Base-by-base conservation (phyloP, 1,139 yeast genomes). In the Suhomyces terraborum region DNA sequence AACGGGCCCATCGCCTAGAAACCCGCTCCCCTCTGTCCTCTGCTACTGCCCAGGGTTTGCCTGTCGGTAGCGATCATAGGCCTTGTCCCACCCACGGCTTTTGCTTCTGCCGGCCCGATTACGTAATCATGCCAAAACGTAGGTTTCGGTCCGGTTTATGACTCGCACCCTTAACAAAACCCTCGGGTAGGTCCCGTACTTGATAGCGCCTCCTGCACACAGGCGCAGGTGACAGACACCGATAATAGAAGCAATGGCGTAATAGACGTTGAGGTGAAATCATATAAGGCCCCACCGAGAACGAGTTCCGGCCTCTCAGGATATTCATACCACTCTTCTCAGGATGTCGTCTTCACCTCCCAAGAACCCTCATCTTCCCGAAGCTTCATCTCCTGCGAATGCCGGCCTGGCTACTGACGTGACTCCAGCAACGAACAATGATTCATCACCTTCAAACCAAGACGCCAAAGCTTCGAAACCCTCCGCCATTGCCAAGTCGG, bases 401-500 rank as follows among this genome's bases (percentile, higher is more conserved):
- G 24, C 33, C 12, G 25, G 17, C 4, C n/a, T 18, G 6, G 12
- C 26, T n/a, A 6, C 23, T 16, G 38, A 27, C 14, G 22, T 20
- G 8, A 10, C 25, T 14, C 24, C 13, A n/a, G 9, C 32, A 10
- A 12, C 19, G 22, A 29, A n/a, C 16, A 17, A n/a, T 16, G 12
- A 24, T n/a, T n/a, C n/a, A 12, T 21, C 28, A 10, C 12, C 10
- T n/a, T 4, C 36, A 12, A 13, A 16, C 8, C 12, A 10, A 7
- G 36, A 17, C 9, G 16, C 18, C 33, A 37, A 37, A 18, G 16
- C 10, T 4, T 27, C 32, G 26, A 32, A 33, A 10, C 8, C 27
- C 10, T 38, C 22, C 25, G 10, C 20, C n/a, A 10, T 16, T 10
- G 13, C n/a, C 9, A 36, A 20, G 21, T 26, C 27, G 13, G 59